Evolutionary conservation across 2,329 filamentous ascomycete genomes (phyloP).

Genomic region (Ceratocystis cubensis): DNA sequence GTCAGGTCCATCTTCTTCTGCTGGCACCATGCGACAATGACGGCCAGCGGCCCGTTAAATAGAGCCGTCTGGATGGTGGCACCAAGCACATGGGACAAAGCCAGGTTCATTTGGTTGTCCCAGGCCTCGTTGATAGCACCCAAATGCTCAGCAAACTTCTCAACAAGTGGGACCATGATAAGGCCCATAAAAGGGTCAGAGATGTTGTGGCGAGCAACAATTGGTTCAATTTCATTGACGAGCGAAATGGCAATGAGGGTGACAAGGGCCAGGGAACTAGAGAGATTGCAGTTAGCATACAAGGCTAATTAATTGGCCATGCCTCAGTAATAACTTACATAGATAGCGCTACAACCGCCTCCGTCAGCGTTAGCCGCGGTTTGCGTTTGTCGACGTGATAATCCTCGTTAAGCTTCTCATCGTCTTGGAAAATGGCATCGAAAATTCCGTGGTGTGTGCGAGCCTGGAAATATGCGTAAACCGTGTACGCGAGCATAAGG

Average conservation of each 20-base stretch:
- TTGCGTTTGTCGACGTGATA: conserved; percentile 46
- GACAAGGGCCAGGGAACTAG: conserved; percentile 53
- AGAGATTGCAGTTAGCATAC: not conserved
- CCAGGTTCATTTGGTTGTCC: conserved; percentile 74
- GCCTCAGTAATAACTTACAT: conserved; percentile 7
- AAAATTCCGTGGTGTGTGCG: conserved; percentile 65
- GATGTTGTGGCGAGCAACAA: conserved; percentile 35
- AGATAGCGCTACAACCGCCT: conserved; percentile 52
- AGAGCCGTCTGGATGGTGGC: conserved; percentile 82
- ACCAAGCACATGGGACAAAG: conserved; percentile 72
- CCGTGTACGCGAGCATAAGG: conserved; percentile 53
- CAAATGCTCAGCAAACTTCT: conserved; percentile 76
- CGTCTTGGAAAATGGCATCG: conserved; percentile 57
- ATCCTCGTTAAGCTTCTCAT: conserved; percentile 56
- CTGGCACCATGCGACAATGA: conserved; percentile 74
- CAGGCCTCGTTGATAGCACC: conserved; percentile 76
- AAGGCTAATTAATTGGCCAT: not conserved
- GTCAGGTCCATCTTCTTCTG: conserved; percentile 60
- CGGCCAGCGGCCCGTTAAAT: conserved; percentile 71
- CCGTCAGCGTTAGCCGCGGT: conserved; percentile 60
- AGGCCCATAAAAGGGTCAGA: conserved; percentile 50
- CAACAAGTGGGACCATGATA: conserved; percentile 68
- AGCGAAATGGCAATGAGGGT: conserved; percentile 61
- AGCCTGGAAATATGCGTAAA: conserved; percentile 62
- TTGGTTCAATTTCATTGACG: conserved; percentile 56